These are phyloP conservation scores for Clonostachys byssicola DNA, from an alignment of 2,329 filamentous ascomycete genomes.

Conservation along the genomic window DNA sequence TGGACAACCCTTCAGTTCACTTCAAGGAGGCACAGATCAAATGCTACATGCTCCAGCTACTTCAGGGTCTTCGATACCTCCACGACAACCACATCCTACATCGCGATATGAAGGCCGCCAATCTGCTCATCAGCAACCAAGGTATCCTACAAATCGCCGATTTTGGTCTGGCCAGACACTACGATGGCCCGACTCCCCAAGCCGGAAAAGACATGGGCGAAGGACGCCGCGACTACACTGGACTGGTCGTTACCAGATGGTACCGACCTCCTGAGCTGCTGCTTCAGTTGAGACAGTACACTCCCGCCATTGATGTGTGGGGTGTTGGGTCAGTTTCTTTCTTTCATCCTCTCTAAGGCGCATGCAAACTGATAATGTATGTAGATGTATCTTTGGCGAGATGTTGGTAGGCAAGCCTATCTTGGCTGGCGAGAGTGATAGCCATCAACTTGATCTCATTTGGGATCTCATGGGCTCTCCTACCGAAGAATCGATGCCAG, in stretches of 20 bases:
- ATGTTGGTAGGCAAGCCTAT: constrained; percentile 96
- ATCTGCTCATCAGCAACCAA: constrained; percentile 90
- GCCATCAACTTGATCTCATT: constrained; percentile 87
- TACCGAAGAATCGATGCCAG: constrained; percentile 87
- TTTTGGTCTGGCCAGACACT: constrained; percentile 91
- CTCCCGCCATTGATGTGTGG: constrained; percentile 98
- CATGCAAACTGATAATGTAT: background rate
- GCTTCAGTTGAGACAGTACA: constrained; percentile 83
- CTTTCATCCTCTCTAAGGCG: background rate
- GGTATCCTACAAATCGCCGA: constrained; percentile 95
- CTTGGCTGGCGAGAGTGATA: constrained; percentile 81
- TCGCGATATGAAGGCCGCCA: constrained; percentile 98
- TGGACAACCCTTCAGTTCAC: constrained; percentile 88
- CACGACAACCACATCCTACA: constrained; percentile 89
- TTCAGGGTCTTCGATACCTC: constrained; percentile 85
- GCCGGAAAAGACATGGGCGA: constrained; percentile 78
- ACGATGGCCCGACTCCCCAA: constrained; percentile 77
- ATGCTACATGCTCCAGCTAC: constrained; percentile 91
- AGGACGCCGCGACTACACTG: constrained; percentile 86
- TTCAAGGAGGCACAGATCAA: constrained; percentile 93
- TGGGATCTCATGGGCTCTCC: constrained; percentile 90
- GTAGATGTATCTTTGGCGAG: constrained; percentile 92
- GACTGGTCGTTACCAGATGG: constrained; percentile 95
- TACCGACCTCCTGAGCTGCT: constrained; percentile 93
- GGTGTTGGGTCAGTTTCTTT: constrained; percentile 72